phyloP scores from a whole-genome alignment of 495 filamentous ascomycete genomes.

The Acidiella bohemica region DNA sequence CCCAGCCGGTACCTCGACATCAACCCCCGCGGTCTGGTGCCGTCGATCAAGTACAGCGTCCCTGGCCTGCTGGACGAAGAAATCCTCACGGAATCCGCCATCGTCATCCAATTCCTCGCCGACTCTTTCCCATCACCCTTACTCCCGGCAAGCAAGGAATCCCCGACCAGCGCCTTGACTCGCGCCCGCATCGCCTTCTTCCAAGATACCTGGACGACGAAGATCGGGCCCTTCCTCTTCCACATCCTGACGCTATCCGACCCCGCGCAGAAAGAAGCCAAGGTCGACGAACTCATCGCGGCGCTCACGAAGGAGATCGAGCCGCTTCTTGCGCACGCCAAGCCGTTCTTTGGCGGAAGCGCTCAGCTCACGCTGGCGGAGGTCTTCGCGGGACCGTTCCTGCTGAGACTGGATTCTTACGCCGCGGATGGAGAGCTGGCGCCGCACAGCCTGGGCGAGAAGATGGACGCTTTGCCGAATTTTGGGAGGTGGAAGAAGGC shows the following conservation, averaged over 20 bases:
- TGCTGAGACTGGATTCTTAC: conserved; percentile 43
- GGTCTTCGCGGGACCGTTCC: conserved; percentile 56
- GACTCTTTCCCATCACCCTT: conserved; percentile 41
- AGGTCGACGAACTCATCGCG: conserved; percentile 35
- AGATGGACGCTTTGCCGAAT: conserved; percentile 44
- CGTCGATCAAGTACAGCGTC: conserved; percentile 49
- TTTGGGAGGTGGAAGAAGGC: conserved; percentile 57
- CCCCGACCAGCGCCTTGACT: conserved; percentile 32
- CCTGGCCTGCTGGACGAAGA: conserved; percentile 33
- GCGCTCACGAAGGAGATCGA: conserved; percentile 60
- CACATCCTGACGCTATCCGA: conserved; percentile 30
- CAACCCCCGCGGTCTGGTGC: conserved; percentile 76
- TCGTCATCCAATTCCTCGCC: conserved; percentile 66
- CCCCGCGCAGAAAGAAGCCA: conserved; percentile 30
- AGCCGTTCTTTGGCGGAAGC: conserved; percentile 71
- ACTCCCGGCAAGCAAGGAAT: conserved; percentile 36
- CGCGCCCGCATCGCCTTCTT: conserved; percentile 67
- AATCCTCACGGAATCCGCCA: conserved; percentile 60
- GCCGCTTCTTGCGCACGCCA: conserved; percentile 50
- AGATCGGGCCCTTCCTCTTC: conserved; percentile 39
- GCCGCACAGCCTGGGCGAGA: conserved; percentile 31
- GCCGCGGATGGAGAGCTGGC: conserved; percentile 38
- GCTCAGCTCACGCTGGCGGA: conserved; percentile 63
- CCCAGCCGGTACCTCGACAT: conserved; percentile 75
- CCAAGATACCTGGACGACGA: conserved; percentile 57